Base-by-base conservation (phyloP, 169 alveolate genomes). In the Neospora caninum region DNA sequence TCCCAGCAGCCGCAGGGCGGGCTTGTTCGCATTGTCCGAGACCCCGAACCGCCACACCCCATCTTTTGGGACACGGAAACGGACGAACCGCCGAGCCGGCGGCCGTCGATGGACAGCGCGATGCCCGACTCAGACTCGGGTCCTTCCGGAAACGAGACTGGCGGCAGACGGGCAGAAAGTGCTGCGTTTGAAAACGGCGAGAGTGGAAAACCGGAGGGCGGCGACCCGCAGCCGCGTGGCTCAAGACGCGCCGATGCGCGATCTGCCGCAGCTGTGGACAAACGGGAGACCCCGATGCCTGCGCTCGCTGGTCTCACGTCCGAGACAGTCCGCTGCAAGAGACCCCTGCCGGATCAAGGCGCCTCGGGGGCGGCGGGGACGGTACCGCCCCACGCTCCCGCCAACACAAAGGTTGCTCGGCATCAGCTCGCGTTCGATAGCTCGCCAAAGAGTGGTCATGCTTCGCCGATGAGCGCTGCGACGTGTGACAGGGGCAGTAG, bases 61-160 rank as follows among this genome's bases (percentile, higher is more conserved):
- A 78, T 78, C 39, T 78, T 36, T 43, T 78, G 86, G 86, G 86
- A 78, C 86, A 78, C 86, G 29, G 86, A 78, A n/a, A 78, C 45
- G 29, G 86, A 78, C 45, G 86, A 78, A 22, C 86, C 86, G 27
- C 49, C 49, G 39, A 78, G 86, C 27, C 41, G 86, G 45, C 49
- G 22, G 45, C 86, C 39, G 86, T 78, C 42, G 31, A 20, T 10
- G 7, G 86, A n/a, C 45, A 29, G 31, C 45, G 39, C 49, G 45
- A n/a, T 6, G 41, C 86, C 45, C 31, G 86, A 78, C 4, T 0
- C 86, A 1, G 34, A 13, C 73, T 27, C 73, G 34, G 73, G 73
- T 1, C 73, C 73, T 64, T 64, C 73, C 20, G 31, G n/a, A 27
- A 7, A 49, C 58, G 13, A 49, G 22, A 49, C 22, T 13, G 58